phyloP scores from a whole-genome alignment of 352 stramenopile species.

The Pythium sp. region DNA sequence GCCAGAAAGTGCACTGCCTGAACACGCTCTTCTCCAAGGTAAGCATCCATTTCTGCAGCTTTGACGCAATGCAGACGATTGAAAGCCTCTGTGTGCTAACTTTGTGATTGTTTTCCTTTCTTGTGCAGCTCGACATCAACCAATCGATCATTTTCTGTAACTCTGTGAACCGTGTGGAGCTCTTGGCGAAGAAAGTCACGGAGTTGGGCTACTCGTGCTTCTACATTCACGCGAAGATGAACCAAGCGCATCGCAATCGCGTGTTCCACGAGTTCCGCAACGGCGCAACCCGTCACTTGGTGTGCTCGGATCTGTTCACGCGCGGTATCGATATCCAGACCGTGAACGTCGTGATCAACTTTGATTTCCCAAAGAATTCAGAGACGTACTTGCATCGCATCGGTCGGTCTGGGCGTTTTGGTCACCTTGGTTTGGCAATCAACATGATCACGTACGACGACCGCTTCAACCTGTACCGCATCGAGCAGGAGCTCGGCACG shows the following conservation, averaged over 20 bases:
- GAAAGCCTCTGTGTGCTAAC: not conserved
- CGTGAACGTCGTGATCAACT: slow-evolving; percentile 99
- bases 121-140: slow-evolving; percentile 94
- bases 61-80: no score
- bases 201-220: slow-evolving; percentile 99
- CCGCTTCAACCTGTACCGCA: slow-evolving; percentile 95
- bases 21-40: slow-evolving; percentile 98
- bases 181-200: slow-evolving; percentile 99
- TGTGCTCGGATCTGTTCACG: slow-evolving; percentile 99
- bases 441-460: slow-evolving; percentile 99
- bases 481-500: slow-evolving; percentile 99
- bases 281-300: slow-evolving; percentile 95
- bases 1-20: slow-evolving; percentile 99
- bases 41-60: not conserved
- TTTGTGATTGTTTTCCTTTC: slow-evolving; percentile 21
- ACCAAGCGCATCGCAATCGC: slow-evolving; percentile 98
- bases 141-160: slow-evolving; percentile 99
- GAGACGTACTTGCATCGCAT: slow-evolving; percentile 99
- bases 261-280: slow-evolving; percentile 99
- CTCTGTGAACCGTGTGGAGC: slow-evolving; percentile 98
- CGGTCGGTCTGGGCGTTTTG: slow-evolving; percentile 97
- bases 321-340: slow-evolving; percentile 99
- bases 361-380: slow-evolving; percentile 99
- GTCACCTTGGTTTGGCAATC: slow-evolving; percentile 98
- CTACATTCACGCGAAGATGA: slow-evolving; percentile 99